phyloP scores from a whole-genome alignment of 2,329 filamentous ascomycete species.

The Fusarium burgessii region DNA sequence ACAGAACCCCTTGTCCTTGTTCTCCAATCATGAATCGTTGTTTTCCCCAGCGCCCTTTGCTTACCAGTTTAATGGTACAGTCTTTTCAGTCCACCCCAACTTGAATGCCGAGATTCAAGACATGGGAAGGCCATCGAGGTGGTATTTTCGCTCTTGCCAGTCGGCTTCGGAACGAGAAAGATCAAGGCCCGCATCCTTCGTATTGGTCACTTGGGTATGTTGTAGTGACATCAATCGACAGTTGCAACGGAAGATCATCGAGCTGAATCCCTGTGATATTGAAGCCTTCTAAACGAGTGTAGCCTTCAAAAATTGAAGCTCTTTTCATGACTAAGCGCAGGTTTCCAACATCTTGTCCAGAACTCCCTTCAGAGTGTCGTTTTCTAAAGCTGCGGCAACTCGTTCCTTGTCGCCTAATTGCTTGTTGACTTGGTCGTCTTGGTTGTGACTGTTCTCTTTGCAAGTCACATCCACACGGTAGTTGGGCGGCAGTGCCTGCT shows the following conservation, averaged over 20 bases:
- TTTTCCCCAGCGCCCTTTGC: slow-evolving; percentile 12
- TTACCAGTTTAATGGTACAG: slow-evolving; percentile 30
- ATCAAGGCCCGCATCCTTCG: slow-evolving; percentile 1
- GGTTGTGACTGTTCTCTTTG: slow-evolving; percentile 95
- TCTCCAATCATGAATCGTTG: slow-evolving; percentile 36
- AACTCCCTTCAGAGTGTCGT: slow-evolving; percentile 87
- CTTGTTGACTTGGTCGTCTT: slow-evolving; percentile 96
- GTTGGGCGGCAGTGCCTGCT: slow-evolving; percentile 89
- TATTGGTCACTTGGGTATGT: background rate
- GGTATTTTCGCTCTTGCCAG: slow-evolving; percentile 22
- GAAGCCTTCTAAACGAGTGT: slow-evolving; percentile 2
- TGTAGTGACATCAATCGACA: background rate
- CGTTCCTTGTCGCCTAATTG: slow-evolving; percentile 96
- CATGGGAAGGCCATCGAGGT: slow-evolving; percentile 22
- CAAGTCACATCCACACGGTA: slow-evolving; percentile 94
- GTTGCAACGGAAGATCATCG: slow-evolving; percentile 6
- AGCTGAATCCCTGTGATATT: slow-evolving; percentile 6
- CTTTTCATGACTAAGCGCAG: slow-evolving; percentile 66
- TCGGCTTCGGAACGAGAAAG: slow-evolving; percentile 17
- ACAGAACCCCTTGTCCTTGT: slow-evolving; percentile 21
- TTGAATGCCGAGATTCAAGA: slow-evolving; percentile 30
- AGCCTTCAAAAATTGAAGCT: background rate
- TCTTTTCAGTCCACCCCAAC: slow-evolving; percentile 15
- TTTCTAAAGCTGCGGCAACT: slow-evolving; percentile 94
- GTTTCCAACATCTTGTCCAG: slow-evolving; percentile 94